phyloP scores from a whole-genome alignment of 2,329 filamentous ascomycete species.

The Xylaria polymorpha region DNA sequence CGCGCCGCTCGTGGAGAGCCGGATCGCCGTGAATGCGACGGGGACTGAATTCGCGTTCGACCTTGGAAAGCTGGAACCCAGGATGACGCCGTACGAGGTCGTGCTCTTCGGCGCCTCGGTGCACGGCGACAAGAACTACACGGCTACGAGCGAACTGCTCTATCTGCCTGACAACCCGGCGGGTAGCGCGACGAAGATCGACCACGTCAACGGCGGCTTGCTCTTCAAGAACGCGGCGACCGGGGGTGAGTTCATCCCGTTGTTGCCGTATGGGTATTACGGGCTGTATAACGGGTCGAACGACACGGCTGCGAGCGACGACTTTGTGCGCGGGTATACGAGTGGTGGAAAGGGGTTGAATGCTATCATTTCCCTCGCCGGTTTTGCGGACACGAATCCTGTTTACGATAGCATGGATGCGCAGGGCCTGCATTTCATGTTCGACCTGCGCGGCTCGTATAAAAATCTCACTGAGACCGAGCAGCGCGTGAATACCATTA shows the following conservation, averaged over 20 bases:
- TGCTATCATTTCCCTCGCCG: constrained; percentile 58
- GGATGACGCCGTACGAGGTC: constrained; percentile 54
- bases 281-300: constrained; percentile 55
- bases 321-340: constrained; percentile 56
- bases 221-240: constrained; percentile 54
- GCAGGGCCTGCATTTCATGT: constrained; percentile 57
- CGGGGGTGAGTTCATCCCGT: constrained; percentile 52
- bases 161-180: constrained; percentile 58
- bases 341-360: constrained; percentile 56
- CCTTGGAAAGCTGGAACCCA: constrained; percentile 52
- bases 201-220: constrained; percentile 59
- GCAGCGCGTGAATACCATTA: constrained; percentile 55
- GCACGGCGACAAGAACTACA: constrained; percentile 51
- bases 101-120: constrained; percentile 52
- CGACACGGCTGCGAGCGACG: constrained; percentile 40
- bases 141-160: constrained; percentile 52
- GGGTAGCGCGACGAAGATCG: constrained; percentile 59
- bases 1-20: constrained; percentile 49
- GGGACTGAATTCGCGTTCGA: constrained; percentile 54
- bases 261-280: constrained; percentile 60
- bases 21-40: constrained; percentile 52
- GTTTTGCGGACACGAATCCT: constrained; percentile 52
- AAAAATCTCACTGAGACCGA: constrained; percentile 57
- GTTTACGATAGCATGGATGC: constrained; percentile 56
- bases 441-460: constrained; percentile 58